Conservation (phyloP, 345 rosid genomes). For the Gossypium rotundifolium region DNA sequence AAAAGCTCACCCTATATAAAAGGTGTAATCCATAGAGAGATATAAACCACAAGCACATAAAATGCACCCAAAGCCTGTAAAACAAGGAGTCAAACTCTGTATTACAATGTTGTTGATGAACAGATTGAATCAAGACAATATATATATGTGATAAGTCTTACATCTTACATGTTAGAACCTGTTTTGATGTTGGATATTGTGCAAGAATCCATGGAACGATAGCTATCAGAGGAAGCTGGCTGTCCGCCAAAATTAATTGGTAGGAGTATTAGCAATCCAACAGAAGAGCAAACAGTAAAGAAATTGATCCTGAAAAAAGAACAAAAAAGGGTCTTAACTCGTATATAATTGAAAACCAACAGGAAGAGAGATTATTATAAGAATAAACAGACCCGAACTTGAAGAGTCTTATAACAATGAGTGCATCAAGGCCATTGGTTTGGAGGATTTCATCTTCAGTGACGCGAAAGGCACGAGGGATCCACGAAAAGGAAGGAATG, state of each 20-base stretch:
- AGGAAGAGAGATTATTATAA: neutral
- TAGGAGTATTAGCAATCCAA: constrained; percentile 62
- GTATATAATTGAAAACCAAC: neutral
- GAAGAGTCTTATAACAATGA: constrained; percentile 73
- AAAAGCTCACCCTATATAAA: constrained; percentile 53
- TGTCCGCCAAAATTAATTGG: constrained; percentile 67
- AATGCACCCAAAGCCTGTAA: constrained; percentile 91
- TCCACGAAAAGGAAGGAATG: constrained; percentile 84
- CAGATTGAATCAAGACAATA: neutral
- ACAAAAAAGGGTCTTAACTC: neutral
- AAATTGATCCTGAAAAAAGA: constrained; percentile 52
- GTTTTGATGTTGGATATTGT: constrained; percentile 57
- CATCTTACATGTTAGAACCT: constrained; percentile 59
- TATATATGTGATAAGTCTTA: constrained; percentile 9
- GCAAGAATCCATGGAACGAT: constrained; percentile 58
- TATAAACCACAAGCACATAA: constrained; percentile 72
- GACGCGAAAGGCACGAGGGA: constrained; percentile 58
- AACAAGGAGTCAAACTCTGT: neutral
- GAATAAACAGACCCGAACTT: constrained; percentile 57
- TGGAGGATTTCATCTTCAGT: constrained; percentile 67
- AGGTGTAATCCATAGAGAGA: constrained; percentile 66
- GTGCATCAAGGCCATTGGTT: constrained; percentile 67
- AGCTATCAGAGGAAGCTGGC: constrained; percentile 29
- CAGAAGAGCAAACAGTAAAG: constrained; percentile 56
- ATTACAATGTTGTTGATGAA: neutral